Evolutionary conservation across 148 eudicot genomes (phyloP).

Genomic region (Vaccinium vitisidaea): DNA sequence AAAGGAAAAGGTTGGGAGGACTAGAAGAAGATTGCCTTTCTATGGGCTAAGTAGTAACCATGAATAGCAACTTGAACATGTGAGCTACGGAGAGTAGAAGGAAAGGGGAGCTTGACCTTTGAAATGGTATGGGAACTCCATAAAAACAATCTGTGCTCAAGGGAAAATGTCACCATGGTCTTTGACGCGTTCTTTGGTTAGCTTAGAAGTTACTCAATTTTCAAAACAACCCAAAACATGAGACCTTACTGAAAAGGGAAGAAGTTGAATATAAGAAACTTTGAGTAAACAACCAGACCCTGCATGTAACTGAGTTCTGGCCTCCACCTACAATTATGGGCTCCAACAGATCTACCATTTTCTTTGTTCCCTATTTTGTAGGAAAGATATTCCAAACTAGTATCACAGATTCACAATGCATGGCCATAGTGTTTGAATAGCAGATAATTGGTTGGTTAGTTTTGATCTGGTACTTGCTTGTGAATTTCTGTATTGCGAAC

Average conservation of each 20-base stretch:
- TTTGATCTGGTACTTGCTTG: background rate
- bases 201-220: conserved; percentile 1
- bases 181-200: background rate
- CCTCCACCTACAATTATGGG: background rate
- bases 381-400: background rate
- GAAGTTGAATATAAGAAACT: background rate
- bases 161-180: background rate
- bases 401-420: background rate
- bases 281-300: background rate
- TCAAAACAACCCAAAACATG: background rate
- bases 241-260: background rate
- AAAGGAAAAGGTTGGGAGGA: background rate
- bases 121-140: background rate
- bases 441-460: background rate
- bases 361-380: background rate
- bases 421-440: background rate
- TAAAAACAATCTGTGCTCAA: background rate
- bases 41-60: background rate
- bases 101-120: background rate
- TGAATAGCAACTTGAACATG: background rate
- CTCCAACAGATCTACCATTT: background rate
- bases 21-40: background rate
- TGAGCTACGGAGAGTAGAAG: background rate
- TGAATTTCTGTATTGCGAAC: background rate
- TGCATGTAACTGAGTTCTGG: background rate